These are phyloP conservation scores for Cutaneotrichosporon daszewskae DNA, from an alignment of 1,284 basidiomycete species.

Conservation along the genomic window DNA sequence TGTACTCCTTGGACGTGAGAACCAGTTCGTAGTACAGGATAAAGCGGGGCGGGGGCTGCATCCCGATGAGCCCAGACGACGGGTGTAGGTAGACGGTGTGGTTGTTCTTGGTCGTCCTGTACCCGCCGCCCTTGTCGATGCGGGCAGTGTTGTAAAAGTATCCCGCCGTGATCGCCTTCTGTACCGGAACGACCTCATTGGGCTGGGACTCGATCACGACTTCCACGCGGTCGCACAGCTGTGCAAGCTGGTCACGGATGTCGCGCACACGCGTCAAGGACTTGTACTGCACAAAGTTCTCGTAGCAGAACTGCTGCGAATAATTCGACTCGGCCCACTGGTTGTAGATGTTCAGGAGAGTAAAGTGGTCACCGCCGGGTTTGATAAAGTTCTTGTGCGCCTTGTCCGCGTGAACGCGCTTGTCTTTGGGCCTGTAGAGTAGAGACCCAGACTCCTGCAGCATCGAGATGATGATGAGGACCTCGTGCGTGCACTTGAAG, in stretches of 20 bases:
- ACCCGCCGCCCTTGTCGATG: constrained; percentile 84
- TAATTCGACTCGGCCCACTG: constrained; percentile 98
- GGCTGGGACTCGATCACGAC: constrained; percentile 80
- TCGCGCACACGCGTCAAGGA: constrained; percentile 88
- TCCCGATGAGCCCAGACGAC: constrained; percentile 88
- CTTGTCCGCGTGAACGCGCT: constrained; percentile 90
- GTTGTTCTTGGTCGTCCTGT: constrained; percentile 87
- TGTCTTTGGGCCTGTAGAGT: constrained; percentile 97
- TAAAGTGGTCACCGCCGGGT: constrained; percentile 96
- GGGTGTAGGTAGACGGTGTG: constrained; percentile 96
- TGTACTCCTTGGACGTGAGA: constrained; percentile 55
- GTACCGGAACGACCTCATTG: constrained; percentile 87
- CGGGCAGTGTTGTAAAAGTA: constrained; percentile 94
- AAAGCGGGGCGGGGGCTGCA: constrained; percentile 85
- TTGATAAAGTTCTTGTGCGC: constrained; percentile 94
- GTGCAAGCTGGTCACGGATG: constrained; percentile 88
- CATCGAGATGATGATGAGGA: constrained; percentile 96
- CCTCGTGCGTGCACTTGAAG: constrained; percentile 94
- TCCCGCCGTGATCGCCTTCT: constrained; percentile 89
- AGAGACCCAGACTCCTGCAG: constrained; percentile 89
- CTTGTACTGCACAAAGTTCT: constrained; percentile 97
- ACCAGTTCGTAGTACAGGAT: constrained; percentile 84
- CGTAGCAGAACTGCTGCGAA: constrained; percentile 85
- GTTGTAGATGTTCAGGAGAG: constrained; percentile 93
- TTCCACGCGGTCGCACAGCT: constrained; percentile 93